phyloP scores from a whole-genome alignment of 257 asterid species.

The Solanum boliviense region DNA sequence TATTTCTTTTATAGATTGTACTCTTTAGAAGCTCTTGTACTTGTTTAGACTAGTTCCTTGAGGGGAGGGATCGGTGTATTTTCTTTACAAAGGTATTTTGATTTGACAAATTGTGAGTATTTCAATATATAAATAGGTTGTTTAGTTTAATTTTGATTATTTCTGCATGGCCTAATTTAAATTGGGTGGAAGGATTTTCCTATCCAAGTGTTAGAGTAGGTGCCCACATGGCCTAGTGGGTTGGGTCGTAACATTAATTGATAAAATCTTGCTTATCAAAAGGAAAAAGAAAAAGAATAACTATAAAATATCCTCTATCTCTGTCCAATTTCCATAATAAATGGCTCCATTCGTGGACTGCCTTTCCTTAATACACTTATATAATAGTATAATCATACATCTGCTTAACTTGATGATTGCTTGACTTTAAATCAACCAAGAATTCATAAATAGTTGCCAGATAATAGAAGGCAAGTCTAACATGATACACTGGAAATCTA shows the following conservation, averaged over 20 bases:
- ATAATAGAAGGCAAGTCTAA: background rate
- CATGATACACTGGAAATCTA: background rate
- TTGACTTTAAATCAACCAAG: background rate
- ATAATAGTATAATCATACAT: background rate
- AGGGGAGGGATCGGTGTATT: too few relatives aligned
- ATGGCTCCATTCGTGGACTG: background rate
- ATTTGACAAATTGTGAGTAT: too few relatives aligned
- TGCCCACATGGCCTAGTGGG: too few relatives aligned
- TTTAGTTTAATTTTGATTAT: too few relatives aligned
- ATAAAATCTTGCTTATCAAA: background rate
- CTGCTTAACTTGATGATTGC: background rate
- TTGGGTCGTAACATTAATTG: background rate
- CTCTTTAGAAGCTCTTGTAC: too few relatives aligned
- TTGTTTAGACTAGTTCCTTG: too few relatives aligned
- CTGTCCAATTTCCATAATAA: background rate
- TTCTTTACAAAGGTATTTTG: too few relatives aligned
- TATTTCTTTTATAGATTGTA: too few relatives aligned
- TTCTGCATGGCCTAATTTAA: too few relatives aligned
- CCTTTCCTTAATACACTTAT: background rate
- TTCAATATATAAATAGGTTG: too few relatives aligned
- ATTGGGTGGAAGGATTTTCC: too few relatives aligned
- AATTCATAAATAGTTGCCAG: background rate
- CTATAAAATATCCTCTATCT: background rate
- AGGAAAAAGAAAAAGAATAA: background rate
- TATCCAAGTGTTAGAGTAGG: too few relatives aligned